Evolutionary conservation across 768 basidiomycete genomes (phyloP).

Genomic region (Auricularia sp.): DNA sequence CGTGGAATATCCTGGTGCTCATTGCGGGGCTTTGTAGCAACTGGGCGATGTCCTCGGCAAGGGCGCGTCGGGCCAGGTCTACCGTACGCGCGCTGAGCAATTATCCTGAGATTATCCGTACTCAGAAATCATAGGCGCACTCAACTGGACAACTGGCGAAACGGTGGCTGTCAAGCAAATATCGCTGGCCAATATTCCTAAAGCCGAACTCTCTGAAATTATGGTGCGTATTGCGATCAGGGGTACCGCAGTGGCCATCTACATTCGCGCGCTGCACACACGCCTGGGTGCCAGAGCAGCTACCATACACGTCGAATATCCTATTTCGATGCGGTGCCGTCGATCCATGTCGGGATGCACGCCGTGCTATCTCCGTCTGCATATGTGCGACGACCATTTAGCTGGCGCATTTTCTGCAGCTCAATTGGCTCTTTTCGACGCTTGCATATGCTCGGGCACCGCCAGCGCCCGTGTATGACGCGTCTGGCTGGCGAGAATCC

Average conservation of each 20-base stretch:
- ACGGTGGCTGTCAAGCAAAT: conserved; percentile 99
- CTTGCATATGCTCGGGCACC: too few species aligned
- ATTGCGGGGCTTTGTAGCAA: conserved; percentile 47
- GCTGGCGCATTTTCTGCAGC: too few species aligned
- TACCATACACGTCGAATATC: neutral
- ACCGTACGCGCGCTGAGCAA: conserved; percentile 47
- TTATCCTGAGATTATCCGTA: neutral
- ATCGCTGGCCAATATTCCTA: conserved; percentile 85
- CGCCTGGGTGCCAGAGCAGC: neutral
- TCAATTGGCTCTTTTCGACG: too few species aligned
- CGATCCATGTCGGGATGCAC: too few species aligned
- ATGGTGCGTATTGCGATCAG: conserved; percentile 47
- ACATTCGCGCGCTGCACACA: neutral
- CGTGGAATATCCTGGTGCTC: neutral
- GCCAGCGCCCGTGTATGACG: too few species aligned
- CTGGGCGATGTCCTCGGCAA: conserved; percentile 93
- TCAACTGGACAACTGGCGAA: conserved; percentile 95
- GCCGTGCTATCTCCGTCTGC: neutral
- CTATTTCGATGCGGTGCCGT: neutral
- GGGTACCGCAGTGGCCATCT: neutral
- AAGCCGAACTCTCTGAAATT: conserved; percentile 88
- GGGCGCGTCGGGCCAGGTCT: conserved; percentile 95
- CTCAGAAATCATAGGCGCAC: conserved; percentile 44
- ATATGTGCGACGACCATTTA: conserved; percentile 10
- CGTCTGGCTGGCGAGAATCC: too few species aligned